Evolutionary conservation across 2,329 filamentous ascomycete genomes (phyloP), one percentile per base, ranked within the genome.

Genomic region (Neocatenulostroma microsporum): DNA sequence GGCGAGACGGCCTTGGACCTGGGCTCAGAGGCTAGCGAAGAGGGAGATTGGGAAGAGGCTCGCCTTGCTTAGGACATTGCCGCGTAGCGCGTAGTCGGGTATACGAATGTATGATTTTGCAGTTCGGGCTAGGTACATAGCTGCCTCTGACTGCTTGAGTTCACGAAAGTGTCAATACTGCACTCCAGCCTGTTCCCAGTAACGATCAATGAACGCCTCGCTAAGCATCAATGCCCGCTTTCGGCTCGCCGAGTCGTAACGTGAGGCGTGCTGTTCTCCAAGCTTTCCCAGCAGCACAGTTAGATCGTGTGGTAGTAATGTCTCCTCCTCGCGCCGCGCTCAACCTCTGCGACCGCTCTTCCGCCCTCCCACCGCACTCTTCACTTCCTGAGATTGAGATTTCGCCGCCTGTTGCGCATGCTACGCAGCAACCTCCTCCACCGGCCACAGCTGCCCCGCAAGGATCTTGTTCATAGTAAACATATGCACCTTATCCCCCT

Each of bases 401-500:
- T n/a, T n/a, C n/a, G n/a, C n/a, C n/a, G n/a, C n/a, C n/a, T n/a
- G n/a, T n/a, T n/a, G n/a, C n/a, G n/a, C n/a, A n/a, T 10, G 18
- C 18, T n/a, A 11, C 20, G 30, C 8, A 8, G 26, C 26, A 10
- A 13, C 26, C 34, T 91, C 86, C 36, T 89, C 86, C 31, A 84
- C 73, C 2, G 82, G 84, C 57, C 94, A 95, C 25, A 96, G 70
- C 55, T 96, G 89, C 58, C 82, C 80, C 45, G 84, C 86, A 9
- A 96, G 77, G 12, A 94, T 76, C 69, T 95, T 95, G 70, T 94
- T 96, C 89, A 98, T 96, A 50, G 86, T 88, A 63, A 98, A 98
- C 91, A 98, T 98, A 63, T 96, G 86, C 33, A 98, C 83, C 54
- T 76, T 84, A 54, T 87, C 78, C 55, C 83, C 76, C 62, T 94